Evolutionary conservation across 73 alveolate genomes (phyloP).

Genomic region (Paramecium caudatum): DNA sequence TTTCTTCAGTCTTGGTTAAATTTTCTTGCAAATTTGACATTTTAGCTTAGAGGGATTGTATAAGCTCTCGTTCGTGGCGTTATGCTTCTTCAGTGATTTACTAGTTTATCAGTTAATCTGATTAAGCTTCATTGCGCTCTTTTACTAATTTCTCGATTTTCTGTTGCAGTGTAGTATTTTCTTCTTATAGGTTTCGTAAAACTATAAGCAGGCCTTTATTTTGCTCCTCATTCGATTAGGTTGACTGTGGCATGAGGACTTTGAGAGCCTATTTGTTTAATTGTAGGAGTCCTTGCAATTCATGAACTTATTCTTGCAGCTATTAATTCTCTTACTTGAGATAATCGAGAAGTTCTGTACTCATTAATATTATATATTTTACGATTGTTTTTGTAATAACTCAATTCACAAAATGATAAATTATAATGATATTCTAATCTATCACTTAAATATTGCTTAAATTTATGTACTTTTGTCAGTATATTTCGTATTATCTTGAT

Average conservation of each 20-base stretch:
- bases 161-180: not conserved
- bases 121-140: conserved; percentile 62
- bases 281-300: not conserved
- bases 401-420: too few species aligned
- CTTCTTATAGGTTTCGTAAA: conserved; percentile 26
- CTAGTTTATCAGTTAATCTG: conserved; percentile 7
- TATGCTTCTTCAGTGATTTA: conserved; percentile 52
- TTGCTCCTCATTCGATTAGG: conserved; percentile 6
- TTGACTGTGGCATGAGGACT: conserved; percentile 33
- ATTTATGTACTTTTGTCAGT: too few species aligned
- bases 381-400: too few species aligned
- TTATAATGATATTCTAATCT: too few species aligned
- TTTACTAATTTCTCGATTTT: conserved; percentile 21
- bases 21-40: conserved; percentile 2
- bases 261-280: conserved; percentile 47
- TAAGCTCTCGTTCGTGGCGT: conserved; percentile 49
- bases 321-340: conserved; percentile 46
- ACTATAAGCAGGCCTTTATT: conserved; percentile 52
- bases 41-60: not conserved
- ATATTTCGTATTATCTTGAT: too few species aligned
- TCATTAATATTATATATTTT: not conserved
- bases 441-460: too few species aligned
- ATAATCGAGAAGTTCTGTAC: conserved; percentile 54
- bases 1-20: not conserved
- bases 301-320: conserved; percentile 49